phyloP scores from a whole-genome alignment of 495 filamentous ascomycete genomes.

The Chaetomium tenue region DNA sequence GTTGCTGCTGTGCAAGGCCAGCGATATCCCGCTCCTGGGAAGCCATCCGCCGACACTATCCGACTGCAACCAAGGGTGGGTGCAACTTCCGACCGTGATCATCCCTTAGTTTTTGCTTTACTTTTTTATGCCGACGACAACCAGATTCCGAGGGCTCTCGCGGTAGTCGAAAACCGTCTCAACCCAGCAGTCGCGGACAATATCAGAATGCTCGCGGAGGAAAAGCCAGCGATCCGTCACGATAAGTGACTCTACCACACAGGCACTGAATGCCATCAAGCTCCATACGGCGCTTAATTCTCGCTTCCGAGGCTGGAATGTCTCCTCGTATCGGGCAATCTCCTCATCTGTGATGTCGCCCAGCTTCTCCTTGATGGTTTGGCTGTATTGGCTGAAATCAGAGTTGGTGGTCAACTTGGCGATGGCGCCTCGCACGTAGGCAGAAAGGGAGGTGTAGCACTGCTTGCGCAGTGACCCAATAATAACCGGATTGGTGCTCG shows the following conservation, averaged over 20 bases:
- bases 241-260: slow-evolving; percentile 82
- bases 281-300: slow-evolving; percentile 85
- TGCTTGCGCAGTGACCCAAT: slow-evolving; percentile 80
- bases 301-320: slow-evolving; percentile 66
- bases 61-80: slow-evolving; percentile 6
- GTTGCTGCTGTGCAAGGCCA: slow-evolving; percentile 8
- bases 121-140: slow-evolving; percentile 83
- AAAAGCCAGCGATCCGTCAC: slow-evolving; percentile 91
- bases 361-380: slow-evolving; percentile 60
- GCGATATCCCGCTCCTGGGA: background rate
- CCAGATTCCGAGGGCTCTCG: slow-evolving; percentile 84
- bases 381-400: slow-evolving; percentile 50
- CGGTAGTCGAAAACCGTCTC: slow-evolving; percentile 88
- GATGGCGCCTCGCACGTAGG: slow-evolving; percentile 79
- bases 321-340: slow-evolving; percentile 63
- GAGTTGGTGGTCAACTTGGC: slow-evolving; percentile 65
- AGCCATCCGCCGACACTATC: background rate
- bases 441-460: slow-evolving; percentile 71
- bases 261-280: slow-evolving; percentile 92
- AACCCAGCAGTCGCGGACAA: slow-evolving; percentile 77
- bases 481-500: slow-evolving; percentile 68
- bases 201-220: slow-evolving; percentile 68
- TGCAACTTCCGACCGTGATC: slow-evolving; percentile 6
- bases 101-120: slow-evolving; percentile 25
- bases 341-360: slow-evolving; percentile 66